Evolutionary conservation across 192 early-diverging fungal genomes (phyloP).

Genomic region (Gamsiella multidivaricata): DNA sequence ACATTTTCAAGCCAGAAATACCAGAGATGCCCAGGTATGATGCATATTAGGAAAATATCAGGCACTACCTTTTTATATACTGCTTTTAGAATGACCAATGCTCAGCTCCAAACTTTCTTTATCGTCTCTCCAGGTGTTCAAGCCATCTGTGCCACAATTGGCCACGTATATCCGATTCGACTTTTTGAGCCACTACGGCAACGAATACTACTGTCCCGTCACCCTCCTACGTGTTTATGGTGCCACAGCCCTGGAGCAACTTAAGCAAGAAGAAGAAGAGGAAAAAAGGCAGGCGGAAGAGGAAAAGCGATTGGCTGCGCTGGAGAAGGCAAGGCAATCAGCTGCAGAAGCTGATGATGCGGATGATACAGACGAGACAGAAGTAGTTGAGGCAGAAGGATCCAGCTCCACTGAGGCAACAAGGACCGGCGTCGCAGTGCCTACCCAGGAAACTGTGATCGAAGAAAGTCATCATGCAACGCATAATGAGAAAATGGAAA

Average conservation of each 20-base stretch:
- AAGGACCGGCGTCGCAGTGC: too few relatives aligned
- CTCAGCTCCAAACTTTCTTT: too few relatives aligned
- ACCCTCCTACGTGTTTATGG: slow-evolving; percentile 90
- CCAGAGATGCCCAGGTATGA: slow-evolving; percentile 87
- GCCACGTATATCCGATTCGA: slow-evolving; percentile 89
- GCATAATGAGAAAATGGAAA: too few relatives aligned
- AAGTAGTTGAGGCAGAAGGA: not conserved
- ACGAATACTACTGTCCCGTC: slow-evolving; percentile 94
- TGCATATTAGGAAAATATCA: too few relatives aligned
- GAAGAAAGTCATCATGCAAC: too few relatives aligned
- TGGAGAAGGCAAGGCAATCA: slow-evolving; percentile 48
- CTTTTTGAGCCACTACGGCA: slow-evolving; percentile 89
- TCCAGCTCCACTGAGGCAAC: not conserved
- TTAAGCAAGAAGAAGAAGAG: slow-evolving; percentile 68
- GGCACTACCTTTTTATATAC: too few relatives aligned
- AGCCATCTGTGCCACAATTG: slow-evolving; percentile 76
- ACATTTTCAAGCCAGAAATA: slow-evolving; percentile 86
- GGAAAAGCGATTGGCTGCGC: slow-evolving; percentile 34
- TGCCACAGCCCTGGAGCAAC: slow-evolving; percentile 92
- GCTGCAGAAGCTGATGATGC: slow-evolving; percentile 37
- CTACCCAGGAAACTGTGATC: too few relatives aligned
- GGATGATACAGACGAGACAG: slow-evolving; percentile 5
- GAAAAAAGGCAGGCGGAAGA: slow-evolving; percentile 41
- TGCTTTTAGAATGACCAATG: too few relatives aligned
- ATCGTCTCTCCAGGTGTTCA: slow-evolving; percentile 73